phyloP scores from a whole-genome alignment of 1,284 basidiomycete genomes.

The Ganoderma multipileum region DNA sequence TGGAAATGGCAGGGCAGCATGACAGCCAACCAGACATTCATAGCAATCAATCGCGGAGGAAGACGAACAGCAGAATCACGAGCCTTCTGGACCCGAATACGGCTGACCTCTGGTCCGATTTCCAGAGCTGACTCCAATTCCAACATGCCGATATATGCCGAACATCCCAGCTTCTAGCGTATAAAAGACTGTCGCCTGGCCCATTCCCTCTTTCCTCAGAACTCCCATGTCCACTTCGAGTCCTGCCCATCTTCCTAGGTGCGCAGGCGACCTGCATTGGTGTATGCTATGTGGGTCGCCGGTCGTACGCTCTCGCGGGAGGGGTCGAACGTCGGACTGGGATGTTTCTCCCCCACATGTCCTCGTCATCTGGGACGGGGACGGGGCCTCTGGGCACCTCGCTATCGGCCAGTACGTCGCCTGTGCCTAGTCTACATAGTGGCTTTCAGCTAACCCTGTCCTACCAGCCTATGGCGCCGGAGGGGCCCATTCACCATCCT shows the following conservation, averaged over 20 bases:
- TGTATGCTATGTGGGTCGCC: background rate
- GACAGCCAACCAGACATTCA: background rate
- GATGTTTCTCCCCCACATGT: background rate
- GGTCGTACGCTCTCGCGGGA: conserved; percentile 5
- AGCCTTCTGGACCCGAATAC: background rate
- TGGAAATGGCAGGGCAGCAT: background rate
- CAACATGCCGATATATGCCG: background rate
- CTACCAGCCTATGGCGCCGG: background rate
- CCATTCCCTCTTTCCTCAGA: conserved; percentile 7
- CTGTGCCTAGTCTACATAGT: background rate
- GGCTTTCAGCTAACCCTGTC: background rate
- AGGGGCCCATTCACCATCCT: background rate
- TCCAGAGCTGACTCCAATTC: background rate
- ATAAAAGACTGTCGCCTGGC: background rate
- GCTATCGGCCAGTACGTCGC: background rate
- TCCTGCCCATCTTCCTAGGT: background rate
- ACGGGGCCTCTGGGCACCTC: background rate
- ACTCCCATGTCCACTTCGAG: conserved; percentile 13
- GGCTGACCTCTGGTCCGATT: background rate
- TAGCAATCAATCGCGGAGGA: background rate
- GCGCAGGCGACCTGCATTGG: background rate
- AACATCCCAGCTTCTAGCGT: background rate
- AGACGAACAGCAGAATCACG: background rate
- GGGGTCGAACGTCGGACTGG: background rate
- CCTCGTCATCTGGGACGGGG: background rate